Conservation (phyloP, 257 asterid species). For the Asclepias syriaca region DNA sequence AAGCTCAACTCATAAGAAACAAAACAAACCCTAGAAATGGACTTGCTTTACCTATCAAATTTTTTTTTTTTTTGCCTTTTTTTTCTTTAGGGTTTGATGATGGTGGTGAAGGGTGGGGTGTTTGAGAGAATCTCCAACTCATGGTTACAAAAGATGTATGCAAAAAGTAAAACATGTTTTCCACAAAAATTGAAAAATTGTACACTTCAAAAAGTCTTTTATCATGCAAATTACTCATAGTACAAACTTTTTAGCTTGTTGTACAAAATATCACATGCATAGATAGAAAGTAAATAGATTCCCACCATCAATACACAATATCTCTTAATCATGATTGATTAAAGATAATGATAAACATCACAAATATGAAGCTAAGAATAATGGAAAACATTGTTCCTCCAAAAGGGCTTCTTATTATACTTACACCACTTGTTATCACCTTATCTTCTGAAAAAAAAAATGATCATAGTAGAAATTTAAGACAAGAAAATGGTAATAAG, state of each 20-base stretch:
- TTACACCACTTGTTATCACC: neutral
- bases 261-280: too few species aligned
- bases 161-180: neutral
- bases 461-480: too few species aligned
- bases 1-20: too few species aligned
- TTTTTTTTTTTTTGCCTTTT: too few species aligned
- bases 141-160: too few species aligned
- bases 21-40: too few species aligned
- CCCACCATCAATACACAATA: neutral
- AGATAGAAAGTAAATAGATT: too few species aligned
- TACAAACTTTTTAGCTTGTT: neutral
- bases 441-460: neutral
- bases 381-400: neutral
- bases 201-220: too few species aligned
- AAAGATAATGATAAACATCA: neutral
- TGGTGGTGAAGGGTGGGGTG: neutral
- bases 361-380: neutral
- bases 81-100: too few species aligned
- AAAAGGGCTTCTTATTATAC: neutral
- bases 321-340: neutral
- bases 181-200: neutral
- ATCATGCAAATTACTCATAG: neutral
- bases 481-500: too few species aligned
- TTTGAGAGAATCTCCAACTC: neutral
- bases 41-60: too few species aligned